phyloP scores from a whole-genome alignment of 441 rosid genomes.

The Kokia cookei region DNA sequence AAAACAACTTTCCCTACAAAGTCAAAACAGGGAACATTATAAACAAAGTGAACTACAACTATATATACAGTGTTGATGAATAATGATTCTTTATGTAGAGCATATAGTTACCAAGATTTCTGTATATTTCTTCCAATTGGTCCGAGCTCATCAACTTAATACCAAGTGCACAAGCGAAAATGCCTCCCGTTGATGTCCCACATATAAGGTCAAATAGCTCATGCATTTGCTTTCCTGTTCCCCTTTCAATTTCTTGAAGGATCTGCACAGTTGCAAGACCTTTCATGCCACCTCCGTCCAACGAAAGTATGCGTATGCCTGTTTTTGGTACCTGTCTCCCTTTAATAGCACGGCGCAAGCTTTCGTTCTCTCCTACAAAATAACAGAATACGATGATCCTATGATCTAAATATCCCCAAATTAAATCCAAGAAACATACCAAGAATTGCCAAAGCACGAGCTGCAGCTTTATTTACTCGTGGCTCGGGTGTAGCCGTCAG shows the following conservation, averaged over 20 bases:
- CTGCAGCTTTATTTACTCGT: conserved; percentile 87
- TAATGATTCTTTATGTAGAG: not conserved
- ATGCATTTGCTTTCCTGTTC: conserved; percentile 90
- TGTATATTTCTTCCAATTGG: conserved; percentile 92
- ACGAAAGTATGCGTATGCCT: conserved; percentile 89
- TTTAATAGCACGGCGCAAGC: conserved; percentile 74
- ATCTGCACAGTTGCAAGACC: conserved; percentile 94
- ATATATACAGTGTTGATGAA: conserved; percentile 8
- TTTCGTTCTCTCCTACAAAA: conserved; percentile 84
- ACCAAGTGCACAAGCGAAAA: conserved; percentile 94
- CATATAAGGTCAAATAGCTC: conserved; percentile 96
- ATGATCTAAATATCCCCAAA: conserved; percentile 9
- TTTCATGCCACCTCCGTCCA: conserved; percentile 99
- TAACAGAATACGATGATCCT: conserved; percentile 19
- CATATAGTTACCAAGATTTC: conserved; percentile 67
- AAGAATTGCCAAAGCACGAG: conserved; percentile 95
- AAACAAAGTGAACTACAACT: conserved; percentile 4
- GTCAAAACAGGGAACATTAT: conserved; percentile 14
- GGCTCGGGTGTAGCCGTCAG: conserved; percentile 70
- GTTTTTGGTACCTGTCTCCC: conserved; percentile 84
- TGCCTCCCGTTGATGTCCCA: conserved; percentile 99
- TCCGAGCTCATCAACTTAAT: conserved; percentile 82
- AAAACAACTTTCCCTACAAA: conserved; percentile 90
- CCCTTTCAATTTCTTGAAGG: conserved; percentile 92
- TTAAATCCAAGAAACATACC: conserved; percentile 42